Base-by-base conservation (phyloP, 1,284 basidiomycete species). In the Ganoderma meredithae region DNA sequence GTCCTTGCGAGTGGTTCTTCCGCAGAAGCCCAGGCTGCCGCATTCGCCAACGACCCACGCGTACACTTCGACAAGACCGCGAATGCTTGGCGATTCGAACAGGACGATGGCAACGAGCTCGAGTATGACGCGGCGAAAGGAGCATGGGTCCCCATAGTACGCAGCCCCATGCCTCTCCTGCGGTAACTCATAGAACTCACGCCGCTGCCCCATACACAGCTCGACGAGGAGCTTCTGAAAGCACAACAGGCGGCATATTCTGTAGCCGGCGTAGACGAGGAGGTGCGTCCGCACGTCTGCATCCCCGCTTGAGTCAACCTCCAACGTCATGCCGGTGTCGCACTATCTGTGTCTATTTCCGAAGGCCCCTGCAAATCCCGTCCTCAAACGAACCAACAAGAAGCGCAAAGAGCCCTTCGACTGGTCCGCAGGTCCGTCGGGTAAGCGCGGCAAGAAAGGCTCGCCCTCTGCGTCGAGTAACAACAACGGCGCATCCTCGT, bases 171-270 rank as follows among this genome's bases (percentile, higher is more conserved):
- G 59, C 40, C n/a, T 64, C 60, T 43, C 27, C 52, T 53, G 43
- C 62, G 43, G 13, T 33, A n/a, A 17, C 47, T 3, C 8, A 49
- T 3, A 17, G 19, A n/a, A 12, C 49, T 58, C 55, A 60, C 55
- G 8, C 22, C 6, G 17, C 19, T 31, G 2, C 25, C 8, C 55
- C 9, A 6, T 7, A 7, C 47, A 15, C 69, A 90, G 95, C 83
- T 95, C 43, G 93, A 95, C 73, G 95, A 96, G 71, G 93, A 94
- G 70, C 83, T 93, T 27, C 77, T 96, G 70, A 90, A 89, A 76
- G 90, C 90, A 44, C 96, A 98, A 78, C 97, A 98, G 81, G 95
- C 94, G 3, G 95, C 95, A 1, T 98, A 98, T 80, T 92, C 95
- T 2, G 85, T 98, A 1, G 86, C 85, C 39, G 97, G 96, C 17